Percentiles rank a stretch among this genome's conserved stretches.
These are phyloP conservation scores for Epithele typhae DNA, from an alignment of 768 basidiomycete genomes.

Conservation along the genomic window DNA sequence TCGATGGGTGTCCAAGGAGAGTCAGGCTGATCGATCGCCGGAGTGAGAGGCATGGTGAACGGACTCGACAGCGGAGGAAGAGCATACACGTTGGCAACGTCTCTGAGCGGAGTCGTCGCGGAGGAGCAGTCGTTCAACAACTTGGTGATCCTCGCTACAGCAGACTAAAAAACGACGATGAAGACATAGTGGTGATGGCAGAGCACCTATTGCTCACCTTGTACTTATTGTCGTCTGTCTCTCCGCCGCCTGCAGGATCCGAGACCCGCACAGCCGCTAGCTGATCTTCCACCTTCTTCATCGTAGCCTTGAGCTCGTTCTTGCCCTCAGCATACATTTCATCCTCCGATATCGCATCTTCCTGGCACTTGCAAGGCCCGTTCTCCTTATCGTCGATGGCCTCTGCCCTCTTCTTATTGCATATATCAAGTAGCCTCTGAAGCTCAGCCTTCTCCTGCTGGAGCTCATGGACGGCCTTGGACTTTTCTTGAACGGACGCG, in stretches of 20 bases:
- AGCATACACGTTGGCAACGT: neutral
- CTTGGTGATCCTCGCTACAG: neutral
- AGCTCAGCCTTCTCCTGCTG: conserved; percentile 35
- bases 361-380: neutral
- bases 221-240: neutral
- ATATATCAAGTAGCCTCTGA: conserved; percentile 15
- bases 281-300: conserved; percentile 28
- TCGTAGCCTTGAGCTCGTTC: conserved; percentile 33
- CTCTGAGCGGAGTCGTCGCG: neutral
- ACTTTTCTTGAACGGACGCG: conserved; percentile 57
- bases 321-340: conserved; percentile 8
- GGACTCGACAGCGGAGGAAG: neutral
- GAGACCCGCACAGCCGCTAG: conserved; percentile 13
- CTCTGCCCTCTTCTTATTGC: conserved; percentile 20
- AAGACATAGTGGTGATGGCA: neutral
- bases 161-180: neutral
- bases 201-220: neutral
- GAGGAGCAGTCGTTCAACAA: neutral
- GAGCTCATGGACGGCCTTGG: conserved; percentile 43
- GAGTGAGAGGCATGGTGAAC: neutral
- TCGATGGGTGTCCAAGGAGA: conserved; percentile 6
- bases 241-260: neutral
- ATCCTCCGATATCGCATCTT: neutral
- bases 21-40: neutral
- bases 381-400: conserved; percentile 19